These are phyloP conservation scores for Macrolepiota albuminosa DNA, from an alignment of 768 basidiomycete genomes.

Conservation along the genomic window DNA sequence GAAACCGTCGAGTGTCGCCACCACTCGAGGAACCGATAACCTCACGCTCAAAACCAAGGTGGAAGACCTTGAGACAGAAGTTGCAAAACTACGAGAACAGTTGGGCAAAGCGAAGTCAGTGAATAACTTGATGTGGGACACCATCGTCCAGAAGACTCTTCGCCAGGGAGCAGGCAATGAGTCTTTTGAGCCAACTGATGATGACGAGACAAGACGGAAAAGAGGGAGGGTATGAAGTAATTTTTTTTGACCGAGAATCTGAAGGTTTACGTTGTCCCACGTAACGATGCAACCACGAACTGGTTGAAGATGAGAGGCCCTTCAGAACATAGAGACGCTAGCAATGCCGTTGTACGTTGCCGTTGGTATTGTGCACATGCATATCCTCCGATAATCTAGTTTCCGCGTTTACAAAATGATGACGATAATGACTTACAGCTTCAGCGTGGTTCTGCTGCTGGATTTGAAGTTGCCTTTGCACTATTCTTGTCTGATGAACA, in stretches of 20 bases:
- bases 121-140: slow-evolving; percentile 93
- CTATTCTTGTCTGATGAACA: neutral
- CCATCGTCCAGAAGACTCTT: slow-evolving; percentile 63
- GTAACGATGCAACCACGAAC: neutral
- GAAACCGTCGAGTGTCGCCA: slow-evolving; percentile 31
- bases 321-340: neutral
- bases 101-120: slow-evolving; percentile 83
- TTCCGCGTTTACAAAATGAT: neutral
- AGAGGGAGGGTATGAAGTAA: slow-evolving; percentile 22
- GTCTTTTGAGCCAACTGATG: slow-evolving; percentile 13
- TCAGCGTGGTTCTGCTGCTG: neutral
- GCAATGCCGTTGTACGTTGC: neutral
- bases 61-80: slow-evolving; percentile 67
- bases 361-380: neutral
- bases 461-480: neutral
- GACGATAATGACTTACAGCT: neutral
- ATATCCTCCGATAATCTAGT: neutral
- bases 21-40: slow-evolving; percentile 25
- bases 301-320: neutral
- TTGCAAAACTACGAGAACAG: slow-evolving; percentile 59
- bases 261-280: no score
- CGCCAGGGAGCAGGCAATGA: slow-evolving; percentile 26
- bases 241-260: neutral
- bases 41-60: slow-evolving; percentile 51
- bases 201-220: slow-evolving; percentile 25